Evolutionary conservation across 2,329 filamentous ascomycete genomes (phyloP), one percentile per base, ranked within the genome.

Genomic region (Aspergillus felis): DNA sequence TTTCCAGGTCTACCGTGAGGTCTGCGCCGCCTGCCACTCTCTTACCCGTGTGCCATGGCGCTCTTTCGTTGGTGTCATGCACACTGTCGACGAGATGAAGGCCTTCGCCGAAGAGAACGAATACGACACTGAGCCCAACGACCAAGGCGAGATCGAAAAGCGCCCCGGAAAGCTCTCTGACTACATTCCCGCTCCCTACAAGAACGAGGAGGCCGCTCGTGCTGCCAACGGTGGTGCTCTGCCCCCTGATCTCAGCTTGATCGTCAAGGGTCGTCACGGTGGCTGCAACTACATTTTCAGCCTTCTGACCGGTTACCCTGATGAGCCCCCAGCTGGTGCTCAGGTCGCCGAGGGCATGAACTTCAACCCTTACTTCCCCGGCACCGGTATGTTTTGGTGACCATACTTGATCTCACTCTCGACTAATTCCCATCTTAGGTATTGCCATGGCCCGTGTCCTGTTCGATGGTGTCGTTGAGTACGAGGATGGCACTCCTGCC

Each of bases 311-410:
- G 94, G 94, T 68, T 99, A 99, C 80, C 94, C 94, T 60, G 94
- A 99, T 68, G 94, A 99, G 81, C 84, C 91, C 59, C 94, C 94
- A 54, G 91, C 94, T 53, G 94, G 94, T 75, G 92, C 90, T 62
- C 81, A 84, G 69, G 89, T 99, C 59, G 88, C 87, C 69, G 86
- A 87, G 61, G 94, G 94, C 72, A 87, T 99, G 79, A 97, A 97
- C 87, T 99, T 99, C 87, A 99, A 99, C 86, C 94, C 94, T 60
- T 99, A 97, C 85, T 99, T 99, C 88, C 94, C 94, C 57, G 94
- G 94, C 74, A 97, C 94, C 68, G 93, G 93, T 81, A 74, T 53
- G 73, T 65, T 51, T 53, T 50, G 28, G 53, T 46, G 17, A 25
- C 24, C 10, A 51, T n/a, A 29, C 7, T 56, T 47, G 29, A 46